Conservation (phyloP, 2,329 filamentous ascomycete genomes). For the Pseudopithomyces maydicus region DNA sequence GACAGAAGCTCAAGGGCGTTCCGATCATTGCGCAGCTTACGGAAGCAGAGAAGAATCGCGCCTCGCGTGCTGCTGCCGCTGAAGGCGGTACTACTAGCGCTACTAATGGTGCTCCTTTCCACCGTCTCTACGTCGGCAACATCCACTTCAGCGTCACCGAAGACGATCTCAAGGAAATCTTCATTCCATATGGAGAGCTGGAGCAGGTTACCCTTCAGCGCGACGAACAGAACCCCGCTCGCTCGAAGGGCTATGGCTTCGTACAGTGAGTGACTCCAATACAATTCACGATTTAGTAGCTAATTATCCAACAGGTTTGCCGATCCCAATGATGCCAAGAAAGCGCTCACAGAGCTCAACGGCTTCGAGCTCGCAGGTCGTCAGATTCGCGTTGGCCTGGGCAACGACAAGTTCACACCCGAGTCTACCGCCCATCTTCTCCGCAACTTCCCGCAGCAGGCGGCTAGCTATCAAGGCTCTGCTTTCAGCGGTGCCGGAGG, state of each 20-base stretch:
- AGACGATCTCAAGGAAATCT: slow-evolving; percentile 91
- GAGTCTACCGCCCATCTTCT: slow-evolving; percentile 92
- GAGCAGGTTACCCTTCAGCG: slow-evolving; percentile 98
- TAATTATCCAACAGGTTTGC: slow-evolving; percentile 71
- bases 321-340: slow-evolving; percentile 87
- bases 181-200: slow-evolving; percentile 95
- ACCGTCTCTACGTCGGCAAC: slow-evolving; percentile 97
- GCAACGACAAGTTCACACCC: slow-evolving; percentile 99
- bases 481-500: slow-evolving; percentile 89
- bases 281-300: background rate
- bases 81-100: slow-evolving; percentile 62
- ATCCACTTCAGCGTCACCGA: slow-evolving; percentile 99
- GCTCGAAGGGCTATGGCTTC: slow-evolving; percentile 86
- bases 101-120: slow-evolving; percentile 88
- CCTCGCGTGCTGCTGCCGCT: slow-evolving; percentile 82
- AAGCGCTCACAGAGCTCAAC: slow-evolving; percentile 98
- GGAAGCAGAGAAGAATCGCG: slow-evolving; percentile 98
- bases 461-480: slow-evolving; percentile 76
- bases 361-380: slow-evolving; percentile 97
- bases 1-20: slow-evolving; percentile 97
- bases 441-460: slow-evolving; percentile 79
- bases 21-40: slow-evolving; percentile 98
- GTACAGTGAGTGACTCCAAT: slow-evolving; percentile 76
- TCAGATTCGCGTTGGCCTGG: slow-evolving; percentile 96
- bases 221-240: slow-evolving; percentile 71